Evolutionary conservation across 1,284 basidiomycete genomes (phyloP), one percentile per base, ranked within the genome.

Genomic region (Meripilus lineatus): DNA sequence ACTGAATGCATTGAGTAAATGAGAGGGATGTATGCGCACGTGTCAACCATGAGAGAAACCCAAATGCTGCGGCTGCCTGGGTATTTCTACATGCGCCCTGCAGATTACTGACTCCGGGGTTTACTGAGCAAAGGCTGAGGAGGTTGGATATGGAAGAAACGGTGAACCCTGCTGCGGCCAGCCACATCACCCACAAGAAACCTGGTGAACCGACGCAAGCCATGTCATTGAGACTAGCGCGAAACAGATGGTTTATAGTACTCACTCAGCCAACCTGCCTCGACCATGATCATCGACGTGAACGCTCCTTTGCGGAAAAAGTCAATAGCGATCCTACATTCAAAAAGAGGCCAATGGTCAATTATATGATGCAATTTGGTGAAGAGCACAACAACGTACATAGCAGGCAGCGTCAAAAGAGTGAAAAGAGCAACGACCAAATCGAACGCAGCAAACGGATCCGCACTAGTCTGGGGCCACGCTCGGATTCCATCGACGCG

Each of bases 211-310:
- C 17, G 32, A n/a, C 21, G 38, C 23, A 17, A 18, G 13, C 24
- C 15, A 10, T 17, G 5, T 24, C n/a, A 15, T 15, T 11, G 36
- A n/a, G 30, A 11, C 11, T 6, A 10, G n/a, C 38, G 17, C 18
- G 18, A 13, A 17, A 44, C 15, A 30, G 18, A 20, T 49, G 11
- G 22, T 4, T n/a, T n/a, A n/a, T n/a, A n/a, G n/a, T n/a, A n/a
- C n/a, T n/a, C n/a, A 62, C 59, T 49, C 3, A 61, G 48, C 55
- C 55, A 58, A 41, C 23, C 37, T 8, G 61, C 50, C 48, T 62
- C 60, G 22, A 58, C 43, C 17, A 56, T 25, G 18, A 62, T 56
- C 51, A 54, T 48, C 13, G 58, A 59, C 4, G 58, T 58, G 49
- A 61, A 53, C 4, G 54, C 55, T 8, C 51, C 52, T 5, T 40